Base-by-base conservation (phyloP, 2,329 filamentous ascomycete genomes). In the Arthrobotrys musiformis region DNA sequence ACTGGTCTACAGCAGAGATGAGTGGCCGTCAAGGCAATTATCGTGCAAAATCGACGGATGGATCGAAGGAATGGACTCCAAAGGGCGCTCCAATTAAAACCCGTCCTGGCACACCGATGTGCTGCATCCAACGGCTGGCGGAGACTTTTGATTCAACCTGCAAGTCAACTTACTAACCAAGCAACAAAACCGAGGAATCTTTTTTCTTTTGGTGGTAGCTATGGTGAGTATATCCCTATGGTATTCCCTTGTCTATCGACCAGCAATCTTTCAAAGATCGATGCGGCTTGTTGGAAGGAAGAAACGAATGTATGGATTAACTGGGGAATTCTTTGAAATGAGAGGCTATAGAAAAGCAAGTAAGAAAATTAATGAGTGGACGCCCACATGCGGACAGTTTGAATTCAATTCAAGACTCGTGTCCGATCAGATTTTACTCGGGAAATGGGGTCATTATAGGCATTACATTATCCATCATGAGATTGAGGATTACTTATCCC, bases 371-470 rank as follows among this genome's bases (percentile, higher is more conserved):
- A 58, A 58, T 26, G 54, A 58, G 54, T 40, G 54, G 54, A 58
- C 54, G 54, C 54, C 54, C 54, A 58, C 54, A 58, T 58, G 54
- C 19, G 54, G 54, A 58, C 54, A 58, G 19, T n/a, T 58, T 26
- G 22, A 50, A 54, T 46, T 24, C 17, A 54, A 54, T 54, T 54
- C 48, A 54, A 35, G 58, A 62, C 40, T 50, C 35, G 4, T 30
- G 11, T 30, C 44, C n/a, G 9, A 40, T 40, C 13, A 42, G 8
- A 11, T 37, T 4, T 13, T 24, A 19, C n/a, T 15, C 37, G 48
- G 69, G 69, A 63, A 60, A 73, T 67, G 61, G 69, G 50, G 50
- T 73, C 50, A 54, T 73, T 67, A 60, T n/a, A n/a, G n/a, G n/a
- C n/a, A n/a, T n/a, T n/a, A n/a, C n/a, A n/a, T 61, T 50, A 66